A percentile compares a stretch with the other conserved stretches of the same genome.
Conservation (phyloP, 495 filamentous ascomycete species). For the Neurospora intermedia region DNA sequence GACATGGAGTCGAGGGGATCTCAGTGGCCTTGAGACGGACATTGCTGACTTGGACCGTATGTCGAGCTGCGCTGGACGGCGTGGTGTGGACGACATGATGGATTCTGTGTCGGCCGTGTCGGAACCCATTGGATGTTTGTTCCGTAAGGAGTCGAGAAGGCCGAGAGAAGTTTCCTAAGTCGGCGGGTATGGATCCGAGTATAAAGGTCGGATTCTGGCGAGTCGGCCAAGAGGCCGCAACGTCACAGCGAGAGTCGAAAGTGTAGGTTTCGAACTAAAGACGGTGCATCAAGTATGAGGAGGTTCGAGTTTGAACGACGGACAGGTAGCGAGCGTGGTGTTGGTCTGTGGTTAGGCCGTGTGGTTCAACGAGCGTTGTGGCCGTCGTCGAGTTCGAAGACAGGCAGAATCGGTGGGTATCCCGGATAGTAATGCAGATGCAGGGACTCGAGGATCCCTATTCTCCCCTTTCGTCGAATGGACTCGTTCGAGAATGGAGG, state of each 20-base stretch:
- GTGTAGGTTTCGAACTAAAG: not conserved
- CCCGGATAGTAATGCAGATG: conserved; percentile 1
- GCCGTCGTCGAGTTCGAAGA: not conserved
- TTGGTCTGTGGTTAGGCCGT: not conserved
- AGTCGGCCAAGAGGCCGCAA: conserved; percentile 1
- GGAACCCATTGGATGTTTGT: conserved; percentile 1
- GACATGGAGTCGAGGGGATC: conserved; percentile 64
- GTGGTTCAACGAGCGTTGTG: not conserved
- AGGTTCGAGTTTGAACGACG: conserved; percentile 20
- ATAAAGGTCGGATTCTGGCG: not conserved
- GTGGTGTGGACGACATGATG: conserved; percentile 34
- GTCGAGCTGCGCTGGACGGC: conserved; percentile 50
- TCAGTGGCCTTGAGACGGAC: conserved; percentile 43
- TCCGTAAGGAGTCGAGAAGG: not conserved
- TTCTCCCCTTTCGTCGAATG: not conserved
- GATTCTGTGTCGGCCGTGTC: not conserved
- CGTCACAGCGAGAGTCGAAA: not conserved
- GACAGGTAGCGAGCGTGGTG: not conserved
- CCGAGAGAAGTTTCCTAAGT: not conserved
- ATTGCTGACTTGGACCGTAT: conserved; percentile 53
- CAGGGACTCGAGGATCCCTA: not conserved
- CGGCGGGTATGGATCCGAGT: not conserved
- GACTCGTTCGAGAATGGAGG: not conserved
- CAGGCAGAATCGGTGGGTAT: conserved; percentile 8
- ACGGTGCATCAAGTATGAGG: conserved; percentile 28